These are phyloP conservation scores for Pyrenochaeta sp. DNA, from an alignment of 2,329 filamentous ascomycete species.

Conservation along the genomic window DNA sequence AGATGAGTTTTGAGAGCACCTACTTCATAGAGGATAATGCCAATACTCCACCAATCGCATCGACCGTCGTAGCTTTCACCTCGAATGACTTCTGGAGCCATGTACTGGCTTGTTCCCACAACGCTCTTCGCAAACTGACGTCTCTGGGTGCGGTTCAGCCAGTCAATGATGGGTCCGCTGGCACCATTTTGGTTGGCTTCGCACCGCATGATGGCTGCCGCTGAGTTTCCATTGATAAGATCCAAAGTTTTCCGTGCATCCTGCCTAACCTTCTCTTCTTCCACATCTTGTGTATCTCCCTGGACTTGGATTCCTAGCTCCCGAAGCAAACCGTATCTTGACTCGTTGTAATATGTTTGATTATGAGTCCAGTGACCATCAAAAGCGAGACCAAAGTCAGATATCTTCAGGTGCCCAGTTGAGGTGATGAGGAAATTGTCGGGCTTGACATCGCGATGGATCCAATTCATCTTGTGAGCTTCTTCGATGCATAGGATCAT, in stretches of 20 bases:
- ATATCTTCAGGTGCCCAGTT: conserved; percentile 91
- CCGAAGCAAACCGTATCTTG: conserved; percentile 79
- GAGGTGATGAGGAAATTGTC: conserved; percentile 95
- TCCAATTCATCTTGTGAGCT: conserved; percentile 84
- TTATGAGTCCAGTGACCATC: conserved; percentile 96
- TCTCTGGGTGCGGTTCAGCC: conserved; percentile 59
- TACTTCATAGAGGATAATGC: conserved; percentile 88
- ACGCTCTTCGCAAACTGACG: conserved; percentile 81
- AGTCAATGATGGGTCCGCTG: conserved; percentile 47
- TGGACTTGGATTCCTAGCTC: conserved; percentile 76
- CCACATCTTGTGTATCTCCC: conserved; percentile 75
- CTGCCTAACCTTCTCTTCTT: conserved; percentile 55
- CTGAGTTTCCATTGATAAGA: conserved; percentile 44
- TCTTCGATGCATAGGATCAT: conserved; percentile 97
- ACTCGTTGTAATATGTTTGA: conserved; percentile 82
- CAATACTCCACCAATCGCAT: conserved; percentile 97
- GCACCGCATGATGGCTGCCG: conserved; percentile 22
- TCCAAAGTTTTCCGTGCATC: conserved; percentile 61
- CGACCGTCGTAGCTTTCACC: conserved; percentile 86
- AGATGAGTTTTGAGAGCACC: conserved; percentile 8
- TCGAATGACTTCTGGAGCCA: conserved; percentile 91
- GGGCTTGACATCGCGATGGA: conserved; percentile 95
- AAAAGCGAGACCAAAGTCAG: conserved; percentile 94
- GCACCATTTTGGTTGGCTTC: conserved; percentile 29
- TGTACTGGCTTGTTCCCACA: conserved; percentile 96